A percentile compares a stretch with the other conserved stretches of the same genome.
Evolutionary conservation across 2,329 filamentous ascomycete genomes (phyloP).

Genomic region (Penicillium brevicompactum): DNA sequence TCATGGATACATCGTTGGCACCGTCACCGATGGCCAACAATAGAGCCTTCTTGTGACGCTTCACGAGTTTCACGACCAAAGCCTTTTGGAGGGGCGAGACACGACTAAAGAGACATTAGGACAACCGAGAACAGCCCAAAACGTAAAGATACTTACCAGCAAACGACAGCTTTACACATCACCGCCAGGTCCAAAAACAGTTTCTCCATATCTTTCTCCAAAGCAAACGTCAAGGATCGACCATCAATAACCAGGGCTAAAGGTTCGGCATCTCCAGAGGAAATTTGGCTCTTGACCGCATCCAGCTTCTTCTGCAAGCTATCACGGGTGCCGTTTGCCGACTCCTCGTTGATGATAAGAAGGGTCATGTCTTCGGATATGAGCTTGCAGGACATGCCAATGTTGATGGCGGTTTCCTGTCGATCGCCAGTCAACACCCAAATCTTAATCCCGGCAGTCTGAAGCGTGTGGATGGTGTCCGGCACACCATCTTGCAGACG

Average conservation of each 20-base stretch:
- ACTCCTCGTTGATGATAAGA: slow-evolving; percentile 92
- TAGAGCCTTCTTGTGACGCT: slow-evolving; percentile 88
- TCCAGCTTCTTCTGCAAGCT: slow-evolving; percentile 93
- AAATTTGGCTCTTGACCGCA: slow-evolving; percentile 81
- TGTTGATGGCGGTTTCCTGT: slow-evolving; percentile 99
- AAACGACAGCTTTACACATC: slow-evolving; percentile 98
- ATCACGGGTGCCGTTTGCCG: slow-evolving; percentile 73
- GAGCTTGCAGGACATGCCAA: slow-evolving; percentile 98
- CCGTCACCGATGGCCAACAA: slow-evolving; percentile 95
- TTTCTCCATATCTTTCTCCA: slow-evolving; percentile 93
- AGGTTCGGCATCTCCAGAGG: slow-evolving; percentile 67
- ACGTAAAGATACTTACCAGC: slow-evolving; percentile 56
- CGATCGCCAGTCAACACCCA: slow-evolving; percentile 98
- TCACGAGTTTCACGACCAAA: slow-evolving; percentile 95
- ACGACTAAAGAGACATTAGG: slow-evolving; percentile 59
- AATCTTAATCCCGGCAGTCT: slow-evolving; percentile 96
- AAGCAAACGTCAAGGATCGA: slow-evolving; percentile 87
- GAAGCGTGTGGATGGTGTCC: slow-evolving; percentile 95
- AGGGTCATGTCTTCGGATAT: slow-evolving; percentile 99
- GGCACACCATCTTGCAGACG: slow-evolving; percentile 95
- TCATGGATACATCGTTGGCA: slow-evolving; percentile 99
- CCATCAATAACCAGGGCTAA: slow-evolving; percentile 94
- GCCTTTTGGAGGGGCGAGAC: slow-evolving; percentile 97
- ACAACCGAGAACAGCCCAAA: not conserved
- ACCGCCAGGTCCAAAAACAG: slow-evolving; percentile 89